phyloP scores from a whole-genome alignment of 1,284 basidiomycete species.

The Boletus mariae region DNA sequence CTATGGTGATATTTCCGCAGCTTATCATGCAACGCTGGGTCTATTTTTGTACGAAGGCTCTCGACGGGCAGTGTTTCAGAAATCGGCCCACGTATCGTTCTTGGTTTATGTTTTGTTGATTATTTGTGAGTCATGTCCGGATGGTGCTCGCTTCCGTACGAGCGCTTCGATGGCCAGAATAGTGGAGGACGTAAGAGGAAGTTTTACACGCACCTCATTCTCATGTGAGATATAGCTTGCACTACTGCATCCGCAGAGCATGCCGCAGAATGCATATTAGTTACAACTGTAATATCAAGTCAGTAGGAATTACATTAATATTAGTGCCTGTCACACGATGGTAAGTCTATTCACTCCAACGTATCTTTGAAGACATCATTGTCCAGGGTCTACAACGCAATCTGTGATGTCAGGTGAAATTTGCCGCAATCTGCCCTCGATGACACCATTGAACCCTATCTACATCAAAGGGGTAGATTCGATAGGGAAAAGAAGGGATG shows the following conservation, averaged over 20 bases:
- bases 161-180: constrained; percentile 7
- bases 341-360: constrained; percentile 3
- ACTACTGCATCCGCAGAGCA: constrained; percentile 20
- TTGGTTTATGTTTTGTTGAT: constrained; percentile 17
- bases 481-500: not conserved
- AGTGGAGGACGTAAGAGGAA: constrained; percentile 9
- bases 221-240: constrained; percentile 14
- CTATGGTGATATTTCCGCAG: constrained; percentile 19
- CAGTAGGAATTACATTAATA: constrained; percentile 32
- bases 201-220: constrained; percentile 10
- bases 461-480: constrained; percentile 12
- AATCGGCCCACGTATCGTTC: constrained; percentile 12
- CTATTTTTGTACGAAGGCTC: not conserved
- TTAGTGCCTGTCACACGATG: constrained; percentile 15
- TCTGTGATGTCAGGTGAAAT: constrained; percentile 19
- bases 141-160: constrained; percentile 4
- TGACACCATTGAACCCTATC: constrained; percentile 38
- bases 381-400: constrained; percentile 11
- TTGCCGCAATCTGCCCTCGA: constrained; percentile 37
- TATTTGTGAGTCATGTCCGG: constrained; percentile 22
- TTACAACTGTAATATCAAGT: constrained; percentile 30
- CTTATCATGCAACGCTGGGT: constrained; percentile 4
- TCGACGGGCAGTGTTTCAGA: constrained; percentile 7
- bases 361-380: constrained; percentile 12
- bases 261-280: constrained; percentile 15